Conservation (phyloP, 108 stramenopile genomes). For the Seminavis robusta region DNA sequence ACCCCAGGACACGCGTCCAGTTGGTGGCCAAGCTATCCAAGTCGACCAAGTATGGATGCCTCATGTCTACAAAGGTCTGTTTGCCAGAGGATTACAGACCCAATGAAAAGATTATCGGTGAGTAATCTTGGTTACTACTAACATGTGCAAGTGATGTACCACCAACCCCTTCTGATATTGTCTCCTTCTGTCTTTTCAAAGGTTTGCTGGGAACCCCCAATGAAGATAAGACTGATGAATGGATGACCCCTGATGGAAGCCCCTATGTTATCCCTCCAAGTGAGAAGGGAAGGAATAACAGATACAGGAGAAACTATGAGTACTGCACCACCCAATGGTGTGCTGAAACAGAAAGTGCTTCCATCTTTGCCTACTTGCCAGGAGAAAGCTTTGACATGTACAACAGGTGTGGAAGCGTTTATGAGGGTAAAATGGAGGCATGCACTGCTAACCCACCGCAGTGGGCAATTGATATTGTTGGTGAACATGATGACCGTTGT, state of each 20-base stretch:
- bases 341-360: constrained; percentile 1
- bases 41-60: too few species aligned
- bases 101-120: neutral
- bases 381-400: too few species aligned
- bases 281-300: too few species aligned
- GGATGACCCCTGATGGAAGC: constrained; percentile 4
- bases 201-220: constrained; percentile 17
- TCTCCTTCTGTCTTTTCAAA: neutral
- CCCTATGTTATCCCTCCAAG: neutral
- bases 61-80: neutral
- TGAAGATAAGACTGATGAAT: constrained; percentile 2
- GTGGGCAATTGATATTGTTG: too few species aligned
- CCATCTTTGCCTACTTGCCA: constrained; percentile 2
- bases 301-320: neutral
- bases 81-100: neutral
- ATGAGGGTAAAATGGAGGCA: too few species aligned
- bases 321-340: constrained; percentile 7
- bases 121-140: neutral
- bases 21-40: too few species aligned
- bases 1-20: too few species aligned
- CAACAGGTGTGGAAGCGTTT: too few species aligned
- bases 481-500: too few species aligned
- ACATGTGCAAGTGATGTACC: neutral
- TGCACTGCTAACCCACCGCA: too few species aligned
- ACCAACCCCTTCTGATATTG: constrained; percentile 4